Conservation (phyloP, 495 filamentous ascomycete genomes). For the Neurospora sp. region DNA sequence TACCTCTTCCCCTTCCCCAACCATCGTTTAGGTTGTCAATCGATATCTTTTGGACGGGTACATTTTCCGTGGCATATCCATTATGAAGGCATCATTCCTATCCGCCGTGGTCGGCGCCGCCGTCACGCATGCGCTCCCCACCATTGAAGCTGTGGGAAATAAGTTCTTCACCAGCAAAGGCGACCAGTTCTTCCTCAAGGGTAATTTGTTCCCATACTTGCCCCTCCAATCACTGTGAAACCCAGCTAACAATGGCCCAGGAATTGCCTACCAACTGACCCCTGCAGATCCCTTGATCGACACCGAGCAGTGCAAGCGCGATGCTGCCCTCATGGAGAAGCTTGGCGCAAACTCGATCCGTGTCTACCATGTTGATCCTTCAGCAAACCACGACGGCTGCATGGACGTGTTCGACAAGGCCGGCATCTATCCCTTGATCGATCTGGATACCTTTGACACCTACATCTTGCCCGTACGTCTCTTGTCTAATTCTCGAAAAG, state of each 20-base stretch:
- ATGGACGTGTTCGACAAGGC: constrained; percentile 57
- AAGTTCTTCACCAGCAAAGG: constrained; percentile 77
- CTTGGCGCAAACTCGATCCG: constrained; percentile 78
- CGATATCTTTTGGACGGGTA: background rate
- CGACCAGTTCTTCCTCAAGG: constrained; percentile 73
- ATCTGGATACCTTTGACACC: constrained; percentile 75
- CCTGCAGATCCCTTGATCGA: constrained; percentile 62
- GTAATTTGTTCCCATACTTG: constrained; percentile 26
- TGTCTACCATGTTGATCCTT: constrained; percentile 76
- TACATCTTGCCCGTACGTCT: constrained; percentile 58
- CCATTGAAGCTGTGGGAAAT: constrained; percentile 61
- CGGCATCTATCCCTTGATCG: constrained; percentile 73
- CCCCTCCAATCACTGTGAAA: background rate
- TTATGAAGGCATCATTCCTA: constrained; percentile 12
- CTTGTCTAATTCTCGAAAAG: constrained; percentile 1
- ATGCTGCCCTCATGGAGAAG: constrained; percentile 67
- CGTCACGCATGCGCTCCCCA: constrained; percentile 31
- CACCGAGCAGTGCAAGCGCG: constrained; percentile 64
- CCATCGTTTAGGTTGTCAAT: background rate
- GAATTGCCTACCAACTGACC: constrained; percentile 18
- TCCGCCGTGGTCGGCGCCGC: constrained; percentile 24
- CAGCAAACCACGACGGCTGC: constrained; percentile 57
- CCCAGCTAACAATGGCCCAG: constrained; percentile 1
- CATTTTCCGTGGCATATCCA: background rate
- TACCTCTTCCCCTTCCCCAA: background rate